Evolutionary conservation across 2,329 filamentous ascomycete genomes (phyloP).

Genomic region (Fusarium anthophilum): DNA sequence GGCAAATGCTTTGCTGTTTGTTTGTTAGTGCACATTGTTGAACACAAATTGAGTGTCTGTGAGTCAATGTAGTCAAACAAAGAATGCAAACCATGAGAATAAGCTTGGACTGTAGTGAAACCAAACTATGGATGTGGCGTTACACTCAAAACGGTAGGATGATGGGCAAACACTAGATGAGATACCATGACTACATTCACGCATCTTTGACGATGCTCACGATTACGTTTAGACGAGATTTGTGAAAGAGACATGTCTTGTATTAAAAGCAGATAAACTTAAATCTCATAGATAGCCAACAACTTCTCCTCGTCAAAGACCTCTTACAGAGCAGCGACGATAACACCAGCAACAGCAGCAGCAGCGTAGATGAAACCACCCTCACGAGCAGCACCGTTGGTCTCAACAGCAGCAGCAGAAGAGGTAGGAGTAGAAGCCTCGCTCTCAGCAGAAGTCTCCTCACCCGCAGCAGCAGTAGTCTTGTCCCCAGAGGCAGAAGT

Average conservation of each 20-base stretch:
- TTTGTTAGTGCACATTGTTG: not conserved
- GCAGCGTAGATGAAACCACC: slow-evolving; percentile 44
- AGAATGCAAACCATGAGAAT: not conserved
- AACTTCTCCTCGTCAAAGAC: not conserved
- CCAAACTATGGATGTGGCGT: not conserved
- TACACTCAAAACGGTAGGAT: not conserved
- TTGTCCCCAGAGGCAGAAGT: not conserved
- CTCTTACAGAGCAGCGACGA: slow-evolving; percentile 44
- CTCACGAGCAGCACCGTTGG: slow-evolving; percentile 39
- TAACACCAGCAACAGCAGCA: slow-evolving; percentile 44
- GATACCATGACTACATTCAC: not conserved
- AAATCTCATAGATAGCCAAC: not conserved
- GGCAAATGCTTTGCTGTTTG: not conserved
- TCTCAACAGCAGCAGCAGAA: not conserved
- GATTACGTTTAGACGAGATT: not conserved
- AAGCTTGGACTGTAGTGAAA: not conserved
- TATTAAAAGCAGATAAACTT: slow-evolving; percentile 25
- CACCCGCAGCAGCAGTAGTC: not conserved
- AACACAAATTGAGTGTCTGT: not conserved
- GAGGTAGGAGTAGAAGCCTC: slow-evolving; percentile 1
- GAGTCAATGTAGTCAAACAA: not conserved
- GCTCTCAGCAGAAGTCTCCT: not conserved
- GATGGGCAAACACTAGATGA: not conserved
- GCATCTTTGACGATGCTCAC: not conserved
- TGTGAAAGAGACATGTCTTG: slow-evolving; percentile 1